A percentile compares a stretch with the other conserved stretches of the same genome.
These are phyloP conservation scores for Thalassia testudinum DNA, from an alignment of 116 monocot genomes.

Conservation along the genomic window DNA sequence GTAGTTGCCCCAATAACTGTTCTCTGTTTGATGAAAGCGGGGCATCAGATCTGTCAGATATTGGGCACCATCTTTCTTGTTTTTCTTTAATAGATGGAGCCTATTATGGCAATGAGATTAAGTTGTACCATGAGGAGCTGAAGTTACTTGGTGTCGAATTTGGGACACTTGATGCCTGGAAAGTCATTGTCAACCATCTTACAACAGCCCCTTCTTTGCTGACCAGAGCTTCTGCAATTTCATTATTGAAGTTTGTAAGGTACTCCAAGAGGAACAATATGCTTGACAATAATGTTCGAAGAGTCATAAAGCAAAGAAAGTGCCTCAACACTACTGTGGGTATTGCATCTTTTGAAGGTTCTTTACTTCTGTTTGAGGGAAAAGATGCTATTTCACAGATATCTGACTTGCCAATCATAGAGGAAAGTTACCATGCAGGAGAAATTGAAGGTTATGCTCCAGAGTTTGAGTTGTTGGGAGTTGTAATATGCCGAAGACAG, in stretches of 20 bases:
- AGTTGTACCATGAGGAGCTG: background rate
- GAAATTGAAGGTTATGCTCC: background rate
- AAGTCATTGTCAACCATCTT: background rate
- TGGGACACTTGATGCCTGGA: background rate
- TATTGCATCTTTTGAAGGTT: background rate
- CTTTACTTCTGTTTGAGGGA: background rate
- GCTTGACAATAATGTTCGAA: background rate
- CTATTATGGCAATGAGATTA: background rate
- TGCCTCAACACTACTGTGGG: background rate
- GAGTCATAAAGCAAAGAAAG: background rate
- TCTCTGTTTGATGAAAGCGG: background rate
- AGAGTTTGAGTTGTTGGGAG: background rate
- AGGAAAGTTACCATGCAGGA: background rate
- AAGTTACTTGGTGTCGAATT: background rate
- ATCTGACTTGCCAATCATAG: background rate
- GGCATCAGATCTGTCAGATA: background rate
- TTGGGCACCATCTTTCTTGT: background rate
- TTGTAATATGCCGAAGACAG: background rate
- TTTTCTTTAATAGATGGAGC: background rate
- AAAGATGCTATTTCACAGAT: background rate
- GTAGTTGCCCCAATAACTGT: background rate
- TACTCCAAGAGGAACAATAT: background rate
- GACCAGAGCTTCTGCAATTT: background rate
- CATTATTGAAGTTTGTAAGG: background rate
- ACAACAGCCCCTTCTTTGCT: background rate